These are phyloP conservation scores for Wickerhamiella bombiphila DNA, from an alignment of 805 yeast species.

Conservation along the genomic window DNA sequence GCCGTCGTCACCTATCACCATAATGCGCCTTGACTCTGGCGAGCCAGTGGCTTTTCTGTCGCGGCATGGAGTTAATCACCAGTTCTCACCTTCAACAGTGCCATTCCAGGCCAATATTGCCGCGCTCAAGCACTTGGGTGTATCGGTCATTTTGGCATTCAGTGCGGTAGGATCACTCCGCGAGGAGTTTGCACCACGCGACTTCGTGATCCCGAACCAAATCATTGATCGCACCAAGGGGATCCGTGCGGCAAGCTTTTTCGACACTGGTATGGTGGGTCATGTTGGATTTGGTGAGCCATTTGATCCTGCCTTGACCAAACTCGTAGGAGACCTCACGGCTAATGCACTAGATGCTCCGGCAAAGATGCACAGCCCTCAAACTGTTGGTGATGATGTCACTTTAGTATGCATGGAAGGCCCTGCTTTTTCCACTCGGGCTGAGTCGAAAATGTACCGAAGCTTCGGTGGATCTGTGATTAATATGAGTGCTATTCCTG, in stretches of 20 bases:
- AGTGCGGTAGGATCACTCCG: conserved; percentile 94
- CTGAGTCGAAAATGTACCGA: conserved; percentile 78
- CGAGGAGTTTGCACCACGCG: conserved; percentile 80
- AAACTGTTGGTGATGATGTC: conserved; percentile 48
- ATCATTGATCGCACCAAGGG: conserved; percentile 96
- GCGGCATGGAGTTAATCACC: conserved; percentile 87
- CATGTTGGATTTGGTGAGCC: conserved; percentile 98
- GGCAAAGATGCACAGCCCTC: conserved; percentile 55
- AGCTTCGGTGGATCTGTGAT: conserved; percentile 89
- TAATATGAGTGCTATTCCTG: conserved; percentile 97
- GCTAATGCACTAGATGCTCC: conserved; percentile 19
- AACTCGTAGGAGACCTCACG: conserved; percentile 39
- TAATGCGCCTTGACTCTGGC: conserved; percentile 61
- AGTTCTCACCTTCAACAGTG: conserved; percentile 78
- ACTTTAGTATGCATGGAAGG: conserved; percentile 97
- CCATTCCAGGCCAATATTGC: conserved; percentile 93
- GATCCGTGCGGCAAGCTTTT: conserved; percentile 74
- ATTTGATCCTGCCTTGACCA: conserved; percentile 61
- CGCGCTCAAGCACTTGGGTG: conserved; percentile 78
- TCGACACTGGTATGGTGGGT: conserved; percentile 87
- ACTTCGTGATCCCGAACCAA: conserved; percentile 93
- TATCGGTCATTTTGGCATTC: conserved; percentile 77
- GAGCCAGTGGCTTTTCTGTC: conserved; percentile 87
- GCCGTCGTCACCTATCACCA: conserved; percentile 87
- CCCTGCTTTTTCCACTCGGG: conserved; percentile 93